Percentiles rank a stretch among this genome's conserved stretches.
These are phyloP conservation scores for Apodospora peruviana DNA, from an alignment of 495 filamentous ascomycete species.

Conservation along the genomic window DNA sequence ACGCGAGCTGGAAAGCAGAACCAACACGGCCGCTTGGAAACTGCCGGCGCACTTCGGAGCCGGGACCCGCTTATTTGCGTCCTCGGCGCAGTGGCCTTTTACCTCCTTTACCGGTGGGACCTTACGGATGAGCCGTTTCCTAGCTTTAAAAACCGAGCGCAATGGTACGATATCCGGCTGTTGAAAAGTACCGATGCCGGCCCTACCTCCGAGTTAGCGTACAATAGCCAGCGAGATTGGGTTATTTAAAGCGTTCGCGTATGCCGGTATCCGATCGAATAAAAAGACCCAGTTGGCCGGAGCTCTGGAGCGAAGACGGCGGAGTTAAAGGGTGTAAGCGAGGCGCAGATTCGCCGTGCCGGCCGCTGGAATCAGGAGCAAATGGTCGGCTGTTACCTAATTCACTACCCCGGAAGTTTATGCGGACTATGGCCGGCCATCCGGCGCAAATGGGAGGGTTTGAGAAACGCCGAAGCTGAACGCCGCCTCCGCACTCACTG, in stretches of 20 bases:
- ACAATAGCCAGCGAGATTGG: background rate
- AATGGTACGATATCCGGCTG: background rate
- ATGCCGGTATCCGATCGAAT: background rate
- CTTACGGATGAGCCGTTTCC: background rate
- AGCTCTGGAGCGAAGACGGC: background rate
- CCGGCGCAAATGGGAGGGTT: background rate
- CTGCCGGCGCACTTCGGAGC: background rate
- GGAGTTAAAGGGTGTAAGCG: background rate
- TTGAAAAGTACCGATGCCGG: background rate
- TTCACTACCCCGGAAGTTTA: background rate
- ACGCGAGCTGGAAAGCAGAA: constrained; percentile 1
- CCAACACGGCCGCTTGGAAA: background rate
- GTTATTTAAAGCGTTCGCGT: background rate
- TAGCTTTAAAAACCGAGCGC: background rate
- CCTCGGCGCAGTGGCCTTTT: background rate
- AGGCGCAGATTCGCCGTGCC: background rate
- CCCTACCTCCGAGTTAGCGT: background rate
- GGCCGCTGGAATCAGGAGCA: background rate
- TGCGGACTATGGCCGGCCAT: background rate
- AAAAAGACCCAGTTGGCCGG: background rate
- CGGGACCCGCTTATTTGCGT: background rate
- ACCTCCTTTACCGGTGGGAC: background rate
- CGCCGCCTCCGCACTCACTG: background rate
- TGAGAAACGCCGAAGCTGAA: background rate
- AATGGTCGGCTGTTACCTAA: background rate